phyloP scores from a whole-genome alignment of 768 basidiomycete genomes.

The Pluteus cervinus region DNA sequence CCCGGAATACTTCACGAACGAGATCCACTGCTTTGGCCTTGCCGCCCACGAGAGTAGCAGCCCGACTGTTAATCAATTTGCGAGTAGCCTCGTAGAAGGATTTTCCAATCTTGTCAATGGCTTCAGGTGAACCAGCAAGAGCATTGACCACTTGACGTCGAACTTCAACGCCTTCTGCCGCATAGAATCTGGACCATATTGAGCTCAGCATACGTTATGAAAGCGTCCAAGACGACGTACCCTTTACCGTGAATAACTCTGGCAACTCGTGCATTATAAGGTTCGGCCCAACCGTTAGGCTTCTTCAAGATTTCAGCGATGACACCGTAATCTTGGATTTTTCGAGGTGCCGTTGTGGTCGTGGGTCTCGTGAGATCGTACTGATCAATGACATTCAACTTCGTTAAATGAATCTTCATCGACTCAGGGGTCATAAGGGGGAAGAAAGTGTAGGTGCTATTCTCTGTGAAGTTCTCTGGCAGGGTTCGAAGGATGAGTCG shows the following conservation, averaged over 20 bases:
- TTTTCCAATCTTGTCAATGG: constrained; percentile 41
- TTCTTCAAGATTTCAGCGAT: constrained; percentile 49
- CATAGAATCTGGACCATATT: constrained; percentile 52
- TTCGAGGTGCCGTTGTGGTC: constrained; percentile 15
- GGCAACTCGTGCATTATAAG: constrained; percentile 44
- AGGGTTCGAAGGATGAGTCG: constrained; percentile 70
- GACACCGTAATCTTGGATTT: constrained; percentile 40
- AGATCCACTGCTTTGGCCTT: constrained; percentile 55
- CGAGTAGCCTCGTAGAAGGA: constrained; percentile 66
- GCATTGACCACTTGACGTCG: constrained; percentile 40
- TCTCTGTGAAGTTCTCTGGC: constrained; percentile 60
- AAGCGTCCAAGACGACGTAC: constrained; percentile 27
- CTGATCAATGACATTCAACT: constrained; percentile 44
- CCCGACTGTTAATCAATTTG: constrained; percentile 46
- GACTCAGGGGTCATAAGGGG: constrained; percentile 75
- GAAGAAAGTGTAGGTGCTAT: constrained; percentile 81
- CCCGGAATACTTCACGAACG: constrained; percentile 60
- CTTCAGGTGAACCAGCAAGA: constrained; percentile 41
- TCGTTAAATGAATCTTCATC: constrained; percentile 55
- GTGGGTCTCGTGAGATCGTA: constrained; percentile 55
- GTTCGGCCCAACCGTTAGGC: constrained; percentile 34
- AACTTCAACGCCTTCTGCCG: constrained; percentile 45
- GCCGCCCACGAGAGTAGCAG: constrained; percentile 53
- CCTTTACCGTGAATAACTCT: constrained; percentile 55
- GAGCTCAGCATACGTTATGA: not conserved